phyloP scores from a whole-genome alignment of 1,139 yeast genomes.

The Arxiozyma heterogenica region DNA sequence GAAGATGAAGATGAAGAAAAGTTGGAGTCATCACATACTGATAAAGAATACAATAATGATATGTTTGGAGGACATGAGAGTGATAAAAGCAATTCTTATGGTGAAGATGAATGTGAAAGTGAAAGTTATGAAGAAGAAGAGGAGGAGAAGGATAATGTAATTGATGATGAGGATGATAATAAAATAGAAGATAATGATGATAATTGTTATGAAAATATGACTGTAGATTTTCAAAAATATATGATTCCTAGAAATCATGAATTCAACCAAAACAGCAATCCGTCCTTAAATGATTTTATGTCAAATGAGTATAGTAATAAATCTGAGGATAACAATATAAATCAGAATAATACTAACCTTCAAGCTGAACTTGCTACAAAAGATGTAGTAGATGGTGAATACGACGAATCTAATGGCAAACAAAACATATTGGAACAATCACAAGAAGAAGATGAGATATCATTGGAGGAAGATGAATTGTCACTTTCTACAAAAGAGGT shows the following conservation, averaged over 20 bases:
- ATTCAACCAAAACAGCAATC: background rate
- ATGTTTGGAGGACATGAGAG: background rate
- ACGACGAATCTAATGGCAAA: background rate
- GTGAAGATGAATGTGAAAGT: background rate
- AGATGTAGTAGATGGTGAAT: background rate
- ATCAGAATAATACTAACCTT: background rate
- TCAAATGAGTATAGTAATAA: background rate
- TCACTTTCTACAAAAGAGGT: background rate
- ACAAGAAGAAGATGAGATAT: background rate
- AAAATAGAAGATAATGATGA: background rate
- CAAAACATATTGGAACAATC: background rate
- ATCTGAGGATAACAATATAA: background rate
- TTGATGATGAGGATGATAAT: background rate
- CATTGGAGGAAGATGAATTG: background rate
- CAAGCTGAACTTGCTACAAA: background rate
- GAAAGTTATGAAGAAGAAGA: constrained; percentile 3
- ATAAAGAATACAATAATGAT: constrained; percentile 1
- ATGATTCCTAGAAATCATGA: constrained; percentile 3
- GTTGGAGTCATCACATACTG: background rate
- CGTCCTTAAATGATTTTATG: background rate
- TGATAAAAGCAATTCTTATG: background rate
- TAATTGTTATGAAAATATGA: background rate
- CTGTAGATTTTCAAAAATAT: constrained; percentile 3
- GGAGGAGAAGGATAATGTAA: background rate
- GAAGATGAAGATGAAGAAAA: background rate